Base-by-base conservation (phyloP, 179 eudicot species). In the Heliamphora pulchella region DNA sequence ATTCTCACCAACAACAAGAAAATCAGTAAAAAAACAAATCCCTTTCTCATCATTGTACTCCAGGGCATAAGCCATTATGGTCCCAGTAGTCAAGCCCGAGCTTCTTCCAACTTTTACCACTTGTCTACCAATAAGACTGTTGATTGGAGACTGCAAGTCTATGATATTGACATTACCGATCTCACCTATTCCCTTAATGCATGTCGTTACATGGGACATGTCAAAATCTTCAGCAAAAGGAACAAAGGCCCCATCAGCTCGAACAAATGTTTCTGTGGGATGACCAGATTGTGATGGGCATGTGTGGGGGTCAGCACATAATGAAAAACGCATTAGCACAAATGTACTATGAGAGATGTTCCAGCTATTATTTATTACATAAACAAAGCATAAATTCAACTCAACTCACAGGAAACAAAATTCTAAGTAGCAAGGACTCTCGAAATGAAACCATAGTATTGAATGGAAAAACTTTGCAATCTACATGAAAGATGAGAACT, bases 161-260 rank as follows among this genome's bases (percentile, higher is more conserved):
- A 89, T 84, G 50, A 8, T 66, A 50, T 89, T 82, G 69, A 87
- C 89, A 20, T 85, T 83, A 43, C 87, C 89, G 59, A 87, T 84
- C 70, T 85, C 89, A 53, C 89, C 91, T 76, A 90, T 80, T 5
- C 89, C 91, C 81, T 85, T 90, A 8, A 90, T 87, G 13, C 81
- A 71, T 70, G 91, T 90, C 6, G 86, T 86, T 71, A 90, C 90
- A 57, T 83, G 73, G 71, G 88, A 82, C 71, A 86, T 76, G 79
- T 89, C 74, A 44, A 89, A 85, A 74, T 90, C 91, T 72, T 90
- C 93, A 3, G 91, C 81, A 81, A 90, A 90, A 3, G 93, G 91
- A 71, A 90, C 86, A 81, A 90, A 90, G 31, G 93, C 93, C 22
- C 93, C 93, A 84, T 90, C 93, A 22, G 91, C 93, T 79, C 93